Evolutionary conservation across 257 asterid species (phyloP).

Genomic region (Anisodus acutangulus): DNA sequence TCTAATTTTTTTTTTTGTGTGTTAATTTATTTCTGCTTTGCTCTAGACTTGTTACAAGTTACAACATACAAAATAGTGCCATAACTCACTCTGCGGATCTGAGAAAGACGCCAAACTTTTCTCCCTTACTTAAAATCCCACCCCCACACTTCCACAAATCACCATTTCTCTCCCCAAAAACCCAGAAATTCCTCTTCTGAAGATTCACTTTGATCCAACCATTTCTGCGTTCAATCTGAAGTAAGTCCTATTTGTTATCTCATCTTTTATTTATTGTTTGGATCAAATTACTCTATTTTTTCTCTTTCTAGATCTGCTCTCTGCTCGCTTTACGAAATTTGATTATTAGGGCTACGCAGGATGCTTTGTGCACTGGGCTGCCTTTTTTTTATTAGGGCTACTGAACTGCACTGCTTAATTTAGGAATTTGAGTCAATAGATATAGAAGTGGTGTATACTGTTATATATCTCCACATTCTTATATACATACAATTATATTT

Average conservation of each 20-base stretch:
- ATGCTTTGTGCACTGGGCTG: too few relatives aligned
- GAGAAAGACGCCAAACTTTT: conserved; percentile 6
- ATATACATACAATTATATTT: background rate
- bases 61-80: background rate
- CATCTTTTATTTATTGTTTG: background rate
- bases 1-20: too few relatives aligned
- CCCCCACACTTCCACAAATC: background rate
- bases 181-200: background rate
- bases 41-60: background rate
- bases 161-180: background rate
- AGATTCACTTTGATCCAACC: background rate
- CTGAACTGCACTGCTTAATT: too few relatives aligned
- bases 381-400: too few relatives aligned
- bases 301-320: background rate
- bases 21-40: too few relatives aligned
- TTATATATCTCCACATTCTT: background rate
- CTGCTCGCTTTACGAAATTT: background rate
- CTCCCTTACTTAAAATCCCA: background rate
- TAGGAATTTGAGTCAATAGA: background rate
- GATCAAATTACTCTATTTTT: background rate
- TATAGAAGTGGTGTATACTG: background rate
- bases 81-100: conserved; percentile 23
- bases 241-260: background rate
- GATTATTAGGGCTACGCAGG: background rate
- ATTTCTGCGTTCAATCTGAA: background rate